Evolutionary conservation across 2,329 filamentous ascomycete genomes (phyloP), one percentile per base, ranked within the genome.

Genomic region (Penicillium sclerotiorum): DNA sequence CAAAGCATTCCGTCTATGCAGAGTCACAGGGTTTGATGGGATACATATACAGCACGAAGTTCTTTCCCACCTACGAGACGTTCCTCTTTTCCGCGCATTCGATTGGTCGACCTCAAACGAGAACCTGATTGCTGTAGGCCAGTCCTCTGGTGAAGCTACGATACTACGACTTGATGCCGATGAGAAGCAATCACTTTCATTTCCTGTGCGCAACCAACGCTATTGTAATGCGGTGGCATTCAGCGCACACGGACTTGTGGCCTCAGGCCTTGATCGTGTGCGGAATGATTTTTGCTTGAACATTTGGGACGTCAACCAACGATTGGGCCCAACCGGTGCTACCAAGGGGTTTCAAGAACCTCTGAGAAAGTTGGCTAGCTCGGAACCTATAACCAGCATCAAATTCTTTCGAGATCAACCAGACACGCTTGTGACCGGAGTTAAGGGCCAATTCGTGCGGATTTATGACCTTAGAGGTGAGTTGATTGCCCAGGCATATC

Each of bases 161-260:
- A 68, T 87, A 42, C 68, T 85, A 48, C 77, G 78, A 44, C 72
- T 86, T 44, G 76, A 80, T 55, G 74, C 79, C 30, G 74, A 77
- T 38, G 69, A 64, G 55, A 79, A 72, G 59, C 68, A 67, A 38
- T 70, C 72, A 6, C 63, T 76, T 37, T 73, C 80, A 0, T 85
- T 84, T 53, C 80, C 80, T 20, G 79, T 85, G 53, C 78, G 81
- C 56, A 81, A 83, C 53, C 83, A 85, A 64, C 76, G 84, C 30
- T 82, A 82, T 55, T 86, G 83, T 66, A 86, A 86, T 65, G 82
- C 83, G 2, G 81, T 86, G 45, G 79, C 83, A 2, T 82, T 86
- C 60, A 84, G 77, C 58, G 70, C 74, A 28, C 70, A 75, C 55
- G 80, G 81, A 23, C 73, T 82, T 47, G 70, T 87, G 39, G 84